Base-by-base conservation (phyloP, 495 filamentous ascomycete species). In the Parathielavia hyrcaniae region DNA sequence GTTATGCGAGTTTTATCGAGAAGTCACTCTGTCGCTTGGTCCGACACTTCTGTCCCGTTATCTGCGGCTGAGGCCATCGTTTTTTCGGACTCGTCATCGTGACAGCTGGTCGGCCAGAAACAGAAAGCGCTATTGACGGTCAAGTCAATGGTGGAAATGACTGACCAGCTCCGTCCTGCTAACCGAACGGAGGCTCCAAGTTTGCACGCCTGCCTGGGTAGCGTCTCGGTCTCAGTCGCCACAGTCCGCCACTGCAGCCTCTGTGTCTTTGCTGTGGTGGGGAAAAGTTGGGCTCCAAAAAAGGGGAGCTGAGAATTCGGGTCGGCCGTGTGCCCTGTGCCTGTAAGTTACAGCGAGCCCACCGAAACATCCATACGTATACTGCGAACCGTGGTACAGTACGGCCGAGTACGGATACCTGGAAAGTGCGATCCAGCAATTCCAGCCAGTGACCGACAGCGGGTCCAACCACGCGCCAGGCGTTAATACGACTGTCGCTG, bases 91-190 rank as follows among this genome's bases (percentile, higher is more conserved):
- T 4, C 26, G 19, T 26, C 49, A 40, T 51, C n/a, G n/a, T 26
- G 49, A 51, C 12, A 39, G 22, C 50, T 19, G 30, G 36, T n/a
- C 14, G 12, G 52, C 53, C 41, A 39, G 19, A 55, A 55, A 11
- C 32, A 46, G 46, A 38, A 53, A 52, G 57, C 57, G 43, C 57
- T 59, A 59, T 53, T 41, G 57, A 59, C 5, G 43, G 32, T 53
- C 20, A 34, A 59, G 20, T 14, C 44, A 47, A 57, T 40, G 34
- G 50, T 59, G 49, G 50, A 59, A 19, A 53, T 59, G 30, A 39
- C 13, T 12, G n/a, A 22, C 20, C 12, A 36, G 5, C 1, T 12
- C 22, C 36, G 34, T 32, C n/a, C 38, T 22, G 47, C 30, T n/a
- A 50, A 2, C 26, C 6, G 26, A 30, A 30, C 26, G 26, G 26